Evolutionary conservation across 192 early-diverging fungal genomes (phyloP), one percentile per base, ranked within the genome.

Genomic region (Coemansia sp.): DNA sequence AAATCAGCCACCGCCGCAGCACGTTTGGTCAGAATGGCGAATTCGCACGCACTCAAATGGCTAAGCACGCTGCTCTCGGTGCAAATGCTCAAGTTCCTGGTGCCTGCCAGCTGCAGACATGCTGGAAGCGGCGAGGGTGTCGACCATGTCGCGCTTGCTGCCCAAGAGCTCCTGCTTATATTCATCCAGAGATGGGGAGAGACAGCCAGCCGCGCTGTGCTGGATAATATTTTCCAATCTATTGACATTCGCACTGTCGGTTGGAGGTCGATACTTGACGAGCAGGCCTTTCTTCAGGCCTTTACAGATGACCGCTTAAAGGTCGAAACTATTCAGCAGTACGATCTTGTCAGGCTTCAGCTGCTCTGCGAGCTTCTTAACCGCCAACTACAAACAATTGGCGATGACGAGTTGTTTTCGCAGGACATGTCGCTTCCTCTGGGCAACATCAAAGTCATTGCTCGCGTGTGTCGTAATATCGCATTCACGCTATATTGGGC

Each of bases 371-470:
- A 94, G 52, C 54, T 88, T 5, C 81, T 88, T 41, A 82, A 79
- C 60, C 78, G 83, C 23, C 67, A 86, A 60, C 56, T 97, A 9
- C 64, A 86, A 43, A 92, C 87, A 0, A 80, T 90, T 34, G 87
- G 87, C 10, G 95, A 97, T 64, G 86, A 92, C 41, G 93, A 97
- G 66, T 81, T 95, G 53, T 85, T 88, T 53, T 74, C 82, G 22
- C 67, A 81, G 30, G 45, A 54, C 2, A 67, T 59, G 45, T 59
- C 58, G 9, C 64, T 62, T 19, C 58, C 63, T 13, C 27, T 67
- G 4, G 52, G 35, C 9, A 53, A 67, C 9, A 51, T 70, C 41
- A 58, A 45, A 17, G 36, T 40, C 9, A 30, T 72, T 38, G 65
- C 61, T 11, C 53, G 55, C 8, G 54, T 63, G 13, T 64, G 55